Base-by-base conservation (phyloP, 306 rosid species). In the Dryas octopetala region DNA sequence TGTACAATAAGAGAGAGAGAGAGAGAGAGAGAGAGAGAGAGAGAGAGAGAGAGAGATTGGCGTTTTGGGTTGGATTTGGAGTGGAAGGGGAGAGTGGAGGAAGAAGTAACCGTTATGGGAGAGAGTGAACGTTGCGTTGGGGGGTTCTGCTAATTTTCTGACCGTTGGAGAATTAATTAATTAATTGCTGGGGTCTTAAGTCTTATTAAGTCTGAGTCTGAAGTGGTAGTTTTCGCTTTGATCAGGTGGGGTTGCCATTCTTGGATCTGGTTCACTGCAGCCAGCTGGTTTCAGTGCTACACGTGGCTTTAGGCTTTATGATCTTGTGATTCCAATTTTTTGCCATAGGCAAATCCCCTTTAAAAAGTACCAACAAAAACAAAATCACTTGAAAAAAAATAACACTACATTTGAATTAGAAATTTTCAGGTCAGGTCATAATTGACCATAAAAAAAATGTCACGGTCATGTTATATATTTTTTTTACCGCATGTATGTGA, bases 161-260 rank as follows among this genome's bases (percentile, higher is more conserved):
- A 91, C 98, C 98, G 98, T 93, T 91, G 85, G 82, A 77, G 86
- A 15, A 47, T 71, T 41, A 43, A 55, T 63, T 52, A 45, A 43
- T 57, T 55, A 13, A 9, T 58, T 57, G 4, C 11, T 10, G 66
- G 14, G 38, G 38, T 32, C 38, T 32, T 32, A 32, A 32, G 38
- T 32, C 38, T 23, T 23, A 23, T 23, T 23, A 23, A 23, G 23
- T 23, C 23, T 23, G 23, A 23, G 23, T 23, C 23, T 23, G 23
- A 23, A 23, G 38, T 32, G 38, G 14, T 5, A 5, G 3, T 48
- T 49, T 74, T 16, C 5, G 28, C 3, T 51, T 44, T 14, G 49
- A 28, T 41, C 55, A 16, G 43, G 19, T 46, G 40, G 40, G 40
- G 38, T 46, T 70, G 7, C 49, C 52, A 9, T 28, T 69, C 38